A percentile compares a stretch with the other conserved stretches of the same genome.
These are phyloP conservation scores for Anthoceros angustus DNA, from an alignment of 225 moss, liverwort and hornwort species.

Conservation along the genomic window DNA sequence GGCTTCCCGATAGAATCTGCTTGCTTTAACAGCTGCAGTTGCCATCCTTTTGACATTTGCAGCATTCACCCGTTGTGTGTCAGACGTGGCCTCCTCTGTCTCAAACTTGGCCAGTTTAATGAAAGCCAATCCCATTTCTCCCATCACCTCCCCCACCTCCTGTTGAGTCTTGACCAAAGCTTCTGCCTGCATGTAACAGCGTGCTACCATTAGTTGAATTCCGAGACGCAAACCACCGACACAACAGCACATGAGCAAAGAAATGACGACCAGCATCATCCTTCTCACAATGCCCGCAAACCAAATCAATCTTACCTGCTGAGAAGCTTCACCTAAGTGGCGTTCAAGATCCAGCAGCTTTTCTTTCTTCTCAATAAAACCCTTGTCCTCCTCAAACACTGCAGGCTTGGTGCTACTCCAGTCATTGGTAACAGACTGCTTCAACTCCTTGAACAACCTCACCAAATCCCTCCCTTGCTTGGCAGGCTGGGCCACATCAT, in stretches of 20 bases:
- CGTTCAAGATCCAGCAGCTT: slow-evolving; percentile 70
- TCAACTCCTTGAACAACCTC: slow-evolving; percentile 85
- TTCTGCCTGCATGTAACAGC: slow-evolving; percentile 57
- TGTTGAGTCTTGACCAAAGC: slow-evolving; percentile 80
- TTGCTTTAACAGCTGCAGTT: slow-evolving; percentile 90
- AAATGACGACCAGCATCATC: background rate
- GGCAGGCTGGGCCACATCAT: slow-evolving; percentile 75
- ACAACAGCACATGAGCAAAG: no score
- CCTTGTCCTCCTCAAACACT: slow-evolving; percentile 79
- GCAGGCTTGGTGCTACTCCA: slow-evolving; percentile 80
- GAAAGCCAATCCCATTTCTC: slow-evolving; percentile 83
- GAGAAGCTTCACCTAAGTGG: slow-evolving; percentile 88
- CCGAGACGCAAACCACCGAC: no score
- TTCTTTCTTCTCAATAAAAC: slow-evolving; percentile 74
- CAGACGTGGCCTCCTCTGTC: slow-evolving; percentile 38
- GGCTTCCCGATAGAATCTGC: slow-evolving; percentile 81
- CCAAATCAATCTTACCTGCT: slow-evolving; percentile 40
- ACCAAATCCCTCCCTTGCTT: slow-evolving; percentile 82
- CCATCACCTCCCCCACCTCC: slow-evolving; percentile 98
- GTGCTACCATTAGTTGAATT: background rate
- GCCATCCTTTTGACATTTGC: slow-evolving; percentile 71
- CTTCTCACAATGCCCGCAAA: no score
- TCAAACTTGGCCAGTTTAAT: slow-evolving; percentile 97
- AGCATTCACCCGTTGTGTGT: slow-evolving; percentile 59
- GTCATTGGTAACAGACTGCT: slow-evolving; percentile 88